Evolutionary conservation across 192 early-diverging fungal genomes (phyloP).

Genomic region (Umbelopsis sp.): DNA sequence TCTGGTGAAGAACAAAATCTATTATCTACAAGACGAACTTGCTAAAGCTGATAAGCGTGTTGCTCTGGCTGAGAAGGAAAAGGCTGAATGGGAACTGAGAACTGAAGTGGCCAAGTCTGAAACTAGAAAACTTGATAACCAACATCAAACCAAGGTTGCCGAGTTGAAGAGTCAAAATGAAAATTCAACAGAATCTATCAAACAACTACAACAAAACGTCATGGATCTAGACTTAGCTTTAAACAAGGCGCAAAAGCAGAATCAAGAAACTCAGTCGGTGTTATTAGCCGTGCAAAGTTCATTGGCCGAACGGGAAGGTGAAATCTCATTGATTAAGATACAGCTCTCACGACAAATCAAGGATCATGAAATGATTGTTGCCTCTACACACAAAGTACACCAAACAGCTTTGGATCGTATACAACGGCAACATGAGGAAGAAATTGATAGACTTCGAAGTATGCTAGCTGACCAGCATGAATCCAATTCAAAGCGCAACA

Average conservation of each 20-base stretch:
- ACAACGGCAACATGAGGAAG: constrained; percentile 19
- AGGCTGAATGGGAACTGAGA: constrained; percentile 19
- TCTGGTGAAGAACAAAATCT: background rate
- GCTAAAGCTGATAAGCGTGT: constrained; percentile 2
- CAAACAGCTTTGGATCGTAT: constrained; percentile 12
- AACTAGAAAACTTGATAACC: background rate
- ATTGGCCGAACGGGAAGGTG: constrained; percentile 13
- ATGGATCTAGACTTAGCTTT: background rate
- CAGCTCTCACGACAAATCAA: constrained; percentile 4
- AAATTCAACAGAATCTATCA: background rate
- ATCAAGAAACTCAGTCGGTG: background rate
- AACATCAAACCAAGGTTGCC: background rate
- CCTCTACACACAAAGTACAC: background rate
- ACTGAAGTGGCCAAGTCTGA: constrained; percentile 17
- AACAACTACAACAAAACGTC: background rate
- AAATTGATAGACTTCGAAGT: background rate
- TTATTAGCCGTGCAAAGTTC: constrained; percentile 15
- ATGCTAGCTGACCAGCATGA: background rate
- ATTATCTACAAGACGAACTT: constrained; percentile 9
- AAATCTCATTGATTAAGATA: background rate
- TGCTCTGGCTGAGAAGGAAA: constrained; percentile 18
- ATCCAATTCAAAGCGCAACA: background rate
- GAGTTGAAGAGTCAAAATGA: constrained; percentile 4
- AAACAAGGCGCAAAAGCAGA: constrained; percentile 3
- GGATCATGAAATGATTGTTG: constrained; percentile 2